phyloP scores from a whole-genome alignment of 257 asterid genomes.

The Prunella vulgaris region DNA sequence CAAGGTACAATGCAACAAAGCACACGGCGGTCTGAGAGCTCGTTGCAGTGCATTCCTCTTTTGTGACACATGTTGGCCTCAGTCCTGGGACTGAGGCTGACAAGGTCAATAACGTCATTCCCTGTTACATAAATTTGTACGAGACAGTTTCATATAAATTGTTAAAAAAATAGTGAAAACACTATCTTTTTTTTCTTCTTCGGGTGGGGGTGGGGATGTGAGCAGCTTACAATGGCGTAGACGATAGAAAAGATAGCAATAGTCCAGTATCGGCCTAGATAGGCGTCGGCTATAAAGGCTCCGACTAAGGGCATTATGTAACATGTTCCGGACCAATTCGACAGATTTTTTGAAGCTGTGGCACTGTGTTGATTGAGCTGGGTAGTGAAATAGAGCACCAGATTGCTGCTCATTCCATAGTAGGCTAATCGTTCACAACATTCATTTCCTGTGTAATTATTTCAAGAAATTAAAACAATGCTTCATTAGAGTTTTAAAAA shows the following conservation, averaged over 20 bases:
- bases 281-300: constrained; percentile 75
- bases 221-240: constrained; percentile 47
- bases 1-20: constrained; percentile 50
- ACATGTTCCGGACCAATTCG: constrained; percentile 79
- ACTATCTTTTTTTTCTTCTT: no score
- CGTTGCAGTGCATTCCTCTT: constrained; percentile 46
- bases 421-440: constrained; percentile 70
- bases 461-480: background rate
- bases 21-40: constrained; percentile 35
- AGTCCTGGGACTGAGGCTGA: constrained; percentile 56
- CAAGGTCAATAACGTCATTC: constrained; percentile 60
- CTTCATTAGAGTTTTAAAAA: no score
- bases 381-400: constrained; percentile 41
- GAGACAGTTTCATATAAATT: background rate
- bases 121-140: constrained; percentile 23
- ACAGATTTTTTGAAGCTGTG: constrained; percentile 51
- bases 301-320: constrained; percentile 63
- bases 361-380: constrained; percentile 53
- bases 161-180: no score
- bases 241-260: constrained; percentile 60
- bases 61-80: constrained; percentile 40
- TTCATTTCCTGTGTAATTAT: constrained; percentile 39
- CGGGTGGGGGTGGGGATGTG: no score
- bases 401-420: constrained; percentile 71
- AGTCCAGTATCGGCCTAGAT: constrained; percentile 72